A percentile compares a stretch with the other conserved stretches of the same genome.
These are phyloP conservation scores for Blastomyces silverae DNA, from an alignment of 2,329 filamentous ascomycete genomes.

Conservation along the genomic window DNA sequence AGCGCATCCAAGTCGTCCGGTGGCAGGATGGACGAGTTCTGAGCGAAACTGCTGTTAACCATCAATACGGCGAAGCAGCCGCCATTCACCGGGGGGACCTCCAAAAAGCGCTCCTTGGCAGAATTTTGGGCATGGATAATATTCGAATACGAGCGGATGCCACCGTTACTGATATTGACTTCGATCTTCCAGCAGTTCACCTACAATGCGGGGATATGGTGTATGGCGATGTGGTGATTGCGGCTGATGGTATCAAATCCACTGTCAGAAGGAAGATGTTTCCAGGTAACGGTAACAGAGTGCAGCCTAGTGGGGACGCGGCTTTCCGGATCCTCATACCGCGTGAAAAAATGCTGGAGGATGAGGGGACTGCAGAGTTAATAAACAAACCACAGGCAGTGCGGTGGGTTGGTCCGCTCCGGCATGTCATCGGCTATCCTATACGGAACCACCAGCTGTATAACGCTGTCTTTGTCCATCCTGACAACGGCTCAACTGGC, in stretches of 20 bases:
- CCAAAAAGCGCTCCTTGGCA: constrained; percentile 26
- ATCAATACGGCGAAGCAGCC: constrained; percentile 26
- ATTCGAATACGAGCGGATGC: constrained; percentile 31
- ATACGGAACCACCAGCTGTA: constrained; percentile 58
- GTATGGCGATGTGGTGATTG: constrained; percentile 40
- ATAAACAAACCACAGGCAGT: constrained; percentile 53
- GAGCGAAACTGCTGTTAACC: constrained; percentile 30
- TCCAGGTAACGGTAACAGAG: constrained; percentile 5
- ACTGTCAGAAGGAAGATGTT: constrained; percentile 39
- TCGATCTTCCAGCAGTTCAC: constrained; percentile 23
- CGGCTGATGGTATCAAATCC: constrained; percentile 50
- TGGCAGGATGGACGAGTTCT: constrained; percentile 30
- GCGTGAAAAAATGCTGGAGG: constrained; percentile 40
- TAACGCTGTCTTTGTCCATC: constrained; percentile 59
- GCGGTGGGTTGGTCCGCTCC: constrained; percentile 59
- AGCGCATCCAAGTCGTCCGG: constrained; percentile 30
- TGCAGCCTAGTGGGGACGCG: constrained; percentile 42
- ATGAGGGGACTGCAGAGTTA: constrained; percentile 50
- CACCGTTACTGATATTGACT: constrained; percentile 24
- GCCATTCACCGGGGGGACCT: constrained; percentile 33
- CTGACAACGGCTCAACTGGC: constrained; percentile 53
- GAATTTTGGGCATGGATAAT: constrained; percentile 30
- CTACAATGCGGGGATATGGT: constrained; percentile 30
- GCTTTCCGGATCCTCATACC: constrained; percentile 52
- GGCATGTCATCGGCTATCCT: constrained; percentile 62